Percentiles rank a stretch among this genome's conserved stretches.
phyloP scores from a whole-genome alignment of 2,329 filamentous ascomycete species.

The Fusarium sp. region DNA sequence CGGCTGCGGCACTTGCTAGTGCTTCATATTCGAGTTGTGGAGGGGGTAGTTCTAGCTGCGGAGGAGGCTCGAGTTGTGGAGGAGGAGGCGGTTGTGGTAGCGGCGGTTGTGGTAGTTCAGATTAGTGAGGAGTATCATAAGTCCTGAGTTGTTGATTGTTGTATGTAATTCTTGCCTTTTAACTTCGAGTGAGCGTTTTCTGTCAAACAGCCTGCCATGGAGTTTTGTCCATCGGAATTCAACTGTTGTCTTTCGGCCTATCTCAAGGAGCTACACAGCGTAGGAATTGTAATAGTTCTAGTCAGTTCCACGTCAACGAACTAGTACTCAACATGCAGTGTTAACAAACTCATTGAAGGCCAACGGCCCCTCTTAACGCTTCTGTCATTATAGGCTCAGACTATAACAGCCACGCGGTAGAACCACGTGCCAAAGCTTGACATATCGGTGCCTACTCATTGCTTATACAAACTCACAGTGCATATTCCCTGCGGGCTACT shows the following conservation, averaged over 20 bases:
- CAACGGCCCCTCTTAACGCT: not conserved
- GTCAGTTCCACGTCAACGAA: not conserved
- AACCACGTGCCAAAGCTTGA: not conserved
- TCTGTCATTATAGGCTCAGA: conserved; percentile 8
- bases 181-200: too few species aligned
- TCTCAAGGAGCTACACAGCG: not conserved
- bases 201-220: not conserved
- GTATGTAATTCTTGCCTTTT: too few species aligned
- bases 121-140: conserved; percentile 3
- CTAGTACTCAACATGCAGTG: not conserved
- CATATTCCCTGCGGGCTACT: not conserved
- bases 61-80: conserved; percentile 25
- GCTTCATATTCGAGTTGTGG: conserved; percentile 18
- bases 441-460: not conserved
- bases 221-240: not conserved
- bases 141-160: not conserved
- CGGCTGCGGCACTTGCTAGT: conserved; percentile 1
- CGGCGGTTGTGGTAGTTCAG: conserved; percentile 1
- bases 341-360: not conserved
- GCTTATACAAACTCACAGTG: conserved; percentile 1
- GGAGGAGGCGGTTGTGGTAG: conserved; percentile 11
- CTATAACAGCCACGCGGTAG: not conserved
- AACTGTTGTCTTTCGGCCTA: too few species aligned
- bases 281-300: not conserved
- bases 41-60: conserved; percentile 33